Evolutionary conservation across 306 rosid genomes (phyloP).

Genomic region (Sicyos baderoa): DNA sequence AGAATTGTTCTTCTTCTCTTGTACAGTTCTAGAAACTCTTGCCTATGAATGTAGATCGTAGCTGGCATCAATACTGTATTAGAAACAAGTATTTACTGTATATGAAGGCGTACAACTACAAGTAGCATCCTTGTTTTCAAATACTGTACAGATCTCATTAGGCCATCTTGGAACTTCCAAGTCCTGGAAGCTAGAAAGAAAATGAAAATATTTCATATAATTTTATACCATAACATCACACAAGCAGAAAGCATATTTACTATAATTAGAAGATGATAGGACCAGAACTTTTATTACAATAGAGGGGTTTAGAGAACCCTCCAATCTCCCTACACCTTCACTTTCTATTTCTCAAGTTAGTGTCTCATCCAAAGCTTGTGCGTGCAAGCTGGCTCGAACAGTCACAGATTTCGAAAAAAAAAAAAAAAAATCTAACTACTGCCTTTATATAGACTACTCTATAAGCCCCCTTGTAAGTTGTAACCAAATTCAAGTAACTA

Average conservation of each 20-base stretch:
- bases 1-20: not conserved
- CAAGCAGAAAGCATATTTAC: not conserved
- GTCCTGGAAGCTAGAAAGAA: constrained; percentile 10
- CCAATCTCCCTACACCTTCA: too few species aligned
- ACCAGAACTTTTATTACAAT: too few species aligned
- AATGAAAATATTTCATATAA: not conserved
- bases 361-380: too few species aligned
- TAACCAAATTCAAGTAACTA: too few species aligned
- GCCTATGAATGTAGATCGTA: constrained; percentile 20
- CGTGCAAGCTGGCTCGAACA: too few species aligned
- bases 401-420: too few species aligned
- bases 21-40: constrained; percentile 19
- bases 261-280: not conserved
- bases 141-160: not conserved
- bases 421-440: too few species aligned
- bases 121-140: constrained; percentile 15
- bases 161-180: not conserved
- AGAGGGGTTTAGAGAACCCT: too few species aligned
- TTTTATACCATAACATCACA: not conserved
- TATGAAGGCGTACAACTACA: constrained; percentile 9
- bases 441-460: too few species aligned
- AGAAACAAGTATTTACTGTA: constrained; percentile 12
- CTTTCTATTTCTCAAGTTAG: too few species aligned
- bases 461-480: too few species aligned
- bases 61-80: constrained; percentile 24